Conservation (phyloP, 306 rosid genomes). For the Morella rubra region DNA sequence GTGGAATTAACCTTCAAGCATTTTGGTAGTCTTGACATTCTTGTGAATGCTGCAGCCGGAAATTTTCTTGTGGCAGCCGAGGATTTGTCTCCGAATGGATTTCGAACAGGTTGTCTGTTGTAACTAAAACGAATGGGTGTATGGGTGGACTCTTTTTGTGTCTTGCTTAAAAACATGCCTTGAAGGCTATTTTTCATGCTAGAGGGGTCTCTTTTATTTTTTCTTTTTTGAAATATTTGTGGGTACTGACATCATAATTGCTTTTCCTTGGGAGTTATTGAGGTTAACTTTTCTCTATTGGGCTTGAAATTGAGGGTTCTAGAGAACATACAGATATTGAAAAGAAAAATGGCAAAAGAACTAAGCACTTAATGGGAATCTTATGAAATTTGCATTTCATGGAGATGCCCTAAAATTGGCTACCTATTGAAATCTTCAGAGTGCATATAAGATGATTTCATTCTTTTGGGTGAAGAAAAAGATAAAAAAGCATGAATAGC, state of each 20-base stretch:
- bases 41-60: constrained; percentile 91
- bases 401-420: neutral
- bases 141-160: neutral
- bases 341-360: neutral
- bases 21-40: constrained; percentile 79
- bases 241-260: neutral
- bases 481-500: neutral
- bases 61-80: constrained; percentile 80
- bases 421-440: neutral
- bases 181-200: neutral
- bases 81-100: constrained; percentile 92
- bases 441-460: neutral
- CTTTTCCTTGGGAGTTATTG: neutral
- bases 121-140: neutral
- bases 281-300: neutral
- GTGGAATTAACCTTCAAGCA: constrained; percentile 66
- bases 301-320: neutral
- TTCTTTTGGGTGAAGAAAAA: neutral
- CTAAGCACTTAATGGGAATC: neutral
- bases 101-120: constrained; percentile 69
- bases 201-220: neutral
- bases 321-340: neutral
- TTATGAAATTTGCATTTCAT: neutral
- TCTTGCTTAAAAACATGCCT: neutral
- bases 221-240: neutral